Conservation (phyloP, 371 early-diverging fungal genomes). For the Batkoa obscura region DNA sequence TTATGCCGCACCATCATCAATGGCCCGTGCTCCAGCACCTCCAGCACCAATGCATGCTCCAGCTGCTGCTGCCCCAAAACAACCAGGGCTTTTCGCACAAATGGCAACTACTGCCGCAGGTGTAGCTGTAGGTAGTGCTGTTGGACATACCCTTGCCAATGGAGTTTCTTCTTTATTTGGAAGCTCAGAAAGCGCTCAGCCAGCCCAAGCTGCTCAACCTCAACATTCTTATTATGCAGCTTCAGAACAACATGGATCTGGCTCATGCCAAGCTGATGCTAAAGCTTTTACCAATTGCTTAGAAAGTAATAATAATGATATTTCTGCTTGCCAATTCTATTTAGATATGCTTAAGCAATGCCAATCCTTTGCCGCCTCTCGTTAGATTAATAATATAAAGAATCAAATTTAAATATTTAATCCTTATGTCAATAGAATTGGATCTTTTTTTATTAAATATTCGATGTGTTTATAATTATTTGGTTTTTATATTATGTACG, state of each 20-base stretch:
- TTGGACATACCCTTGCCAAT: constrained; percentile 46
- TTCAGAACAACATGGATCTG: constrained; percentile 17
- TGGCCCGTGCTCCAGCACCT: too few species aligned
- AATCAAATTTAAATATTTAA: too few species aligned
- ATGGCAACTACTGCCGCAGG: constrained; percentile 87
- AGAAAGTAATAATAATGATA: constrained; percentile 56
- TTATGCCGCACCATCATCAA: too few species aligned
- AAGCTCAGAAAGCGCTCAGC: constrained; percentile 20
- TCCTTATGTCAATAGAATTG: too few species aligned
- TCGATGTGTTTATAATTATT: too few species aligned
- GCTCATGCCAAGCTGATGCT: constrained; percentile 60
- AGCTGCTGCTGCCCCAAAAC: constrained; percentile 20
- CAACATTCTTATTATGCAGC: constrained; percentile 15
- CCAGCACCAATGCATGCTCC: constrained; percentile 22
- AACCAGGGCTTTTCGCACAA: constrained; percentile 59
- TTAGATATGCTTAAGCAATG: constrained; percentile 74
- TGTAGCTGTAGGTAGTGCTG: constrained; percentile 76
- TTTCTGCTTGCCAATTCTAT: constrained; percentile 65
- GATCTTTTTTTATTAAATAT: too few species aligned
- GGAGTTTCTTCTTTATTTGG: constrained; percentile 53
- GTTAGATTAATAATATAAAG: too few species aligned
- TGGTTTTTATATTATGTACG: too few species aligned
- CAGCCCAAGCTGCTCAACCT: constrained; percentile 5
- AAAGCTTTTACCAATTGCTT: constrained; percentile 72
- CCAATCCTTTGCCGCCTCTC: constrained; percentile 37